These are phyloP conservation scores for Coemansia sp. DNA, from an alignment of 192 early-diverging fungal genomes.

Conservation along the genomic window DNA sequence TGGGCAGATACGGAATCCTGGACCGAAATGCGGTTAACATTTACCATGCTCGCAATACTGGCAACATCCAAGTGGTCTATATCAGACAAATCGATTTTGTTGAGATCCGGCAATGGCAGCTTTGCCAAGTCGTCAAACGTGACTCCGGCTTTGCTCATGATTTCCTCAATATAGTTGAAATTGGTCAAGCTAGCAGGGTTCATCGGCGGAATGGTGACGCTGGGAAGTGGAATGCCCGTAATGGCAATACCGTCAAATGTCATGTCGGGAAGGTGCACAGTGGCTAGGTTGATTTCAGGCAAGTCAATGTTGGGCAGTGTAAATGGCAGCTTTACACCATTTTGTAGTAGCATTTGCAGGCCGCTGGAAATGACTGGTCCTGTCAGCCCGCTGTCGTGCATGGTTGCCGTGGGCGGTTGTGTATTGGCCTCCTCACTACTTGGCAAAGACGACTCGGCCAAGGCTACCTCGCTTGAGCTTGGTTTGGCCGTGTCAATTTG, in stretches of 20 bases:
- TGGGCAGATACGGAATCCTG: slow-evolving; percentile 13
- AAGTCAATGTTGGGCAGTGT: slow-evolving; percentile 40
- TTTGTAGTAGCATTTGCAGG: slow-evolving; percentile 45
- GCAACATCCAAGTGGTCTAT: slow-evolving; percentile 20
- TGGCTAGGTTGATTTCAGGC: slow-evolving; percentile 36
- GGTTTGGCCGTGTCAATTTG: neutral
- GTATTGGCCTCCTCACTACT: no score
- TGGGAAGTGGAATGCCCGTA: slow-evolving; percentile 35
- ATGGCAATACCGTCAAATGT: slow-evolving; percentile 45
- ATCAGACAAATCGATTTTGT: slow-evolving; percentile 23
- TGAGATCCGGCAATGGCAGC: slow-evolving; percentile 41
- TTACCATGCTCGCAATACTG: slow-evolving; percentile 22
- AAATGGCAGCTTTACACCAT: slow-evolving; percentile 36
- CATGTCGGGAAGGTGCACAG: slow-evolving; percentile 49
- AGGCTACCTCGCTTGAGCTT: neutral
- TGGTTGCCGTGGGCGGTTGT: slow-evolving; percentile 5
- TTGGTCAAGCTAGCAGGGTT: slow-evolving; percentile 47
- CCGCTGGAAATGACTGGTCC: slow-evolving; percentile 46
- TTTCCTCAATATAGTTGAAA: slow-evolving; percentile 33
- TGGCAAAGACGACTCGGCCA: neutral
- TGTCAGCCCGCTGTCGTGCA: slow-evolving; percentile 16
- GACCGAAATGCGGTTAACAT: slow-evolving; percentile 25
- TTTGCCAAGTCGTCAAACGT: slow-evolving; percentile 49
- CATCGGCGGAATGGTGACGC: slow-evolving; percentile 38
- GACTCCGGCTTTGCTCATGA: slow-evolving; percentile 40